Conservation (phyloP, 73 alveolate species). For the Symbiodinium pilosum region DNA sequence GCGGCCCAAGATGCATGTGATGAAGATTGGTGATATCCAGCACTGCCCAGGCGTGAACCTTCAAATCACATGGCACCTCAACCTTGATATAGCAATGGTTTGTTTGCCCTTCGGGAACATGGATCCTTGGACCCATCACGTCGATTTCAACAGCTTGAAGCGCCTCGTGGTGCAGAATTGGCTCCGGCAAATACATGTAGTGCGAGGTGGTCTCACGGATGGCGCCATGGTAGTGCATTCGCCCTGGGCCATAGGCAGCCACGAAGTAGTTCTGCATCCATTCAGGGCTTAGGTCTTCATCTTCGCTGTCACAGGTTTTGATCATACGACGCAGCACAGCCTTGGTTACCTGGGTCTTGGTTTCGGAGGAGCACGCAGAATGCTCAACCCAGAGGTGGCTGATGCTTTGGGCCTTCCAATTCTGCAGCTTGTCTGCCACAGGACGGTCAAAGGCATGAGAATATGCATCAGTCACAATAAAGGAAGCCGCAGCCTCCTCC, state of each 20-base stretch:
- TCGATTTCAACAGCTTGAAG: not conserved
- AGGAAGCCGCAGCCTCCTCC: not conserved
- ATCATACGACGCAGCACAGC: not conserved
- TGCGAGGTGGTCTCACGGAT: not conserved
- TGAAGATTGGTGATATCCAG: not conserved
- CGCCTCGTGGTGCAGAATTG: not conserved
- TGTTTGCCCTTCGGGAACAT: not conserved
- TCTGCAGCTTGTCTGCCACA: not conserved
- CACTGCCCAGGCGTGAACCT: not conserved
- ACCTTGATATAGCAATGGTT: not conserved
- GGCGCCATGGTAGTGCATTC: not conserved
- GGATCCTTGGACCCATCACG: not conserved
- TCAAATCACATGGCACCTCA: not conserved
- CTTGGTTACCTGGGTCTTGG: not conserved
- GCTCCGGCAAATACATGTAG: not conserved
- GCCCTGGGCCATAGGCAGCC: not conserved
- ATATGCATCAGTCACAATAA: not conserved
- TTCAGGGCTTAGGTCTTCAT: not conserved
- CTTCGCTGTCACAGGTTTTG: not conserved
- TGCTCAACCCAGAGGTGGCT: not conserved
- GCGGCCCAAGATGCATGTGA: not conserved
- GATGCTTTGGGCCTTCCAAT: not conserved
- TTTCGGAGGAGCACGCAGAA: not conserved
- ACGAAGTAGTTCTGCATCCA: slow-evolving; percentile 15
- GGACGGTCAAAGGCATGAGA: not conserved